Base-by-base conservation (phyloP, 768 basidiomycete species). In the Mycena vulgaris region DNA sequence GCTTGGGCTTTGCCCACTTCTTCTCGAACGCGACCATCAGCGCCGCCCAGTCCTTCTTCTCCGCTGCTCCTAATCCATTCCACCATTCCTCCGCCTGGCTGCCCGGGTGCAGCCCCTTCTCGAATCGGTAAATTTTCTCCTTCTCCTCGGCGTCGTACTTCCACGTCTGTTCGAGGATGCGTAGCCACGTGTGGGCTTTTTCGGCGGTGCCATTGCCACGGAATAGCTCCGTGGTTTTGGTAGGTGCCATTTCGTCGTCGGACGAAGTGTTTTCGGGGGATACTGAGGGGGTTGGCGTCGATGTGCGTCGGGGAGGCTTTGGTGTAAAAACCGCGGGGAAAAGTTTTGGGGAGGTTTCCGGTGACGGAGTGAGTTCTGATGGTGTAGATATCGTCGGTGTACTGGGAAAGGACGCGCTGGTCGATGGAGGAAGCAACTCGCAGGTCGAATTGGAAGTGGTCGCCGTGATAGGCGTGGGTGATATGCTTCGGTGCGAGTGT, bases 1-100 rank as follows among this genome's bases (percentile, higher is more conserved):
- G 4, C 27, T 40, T 55, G 13, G 66, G 66, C 19, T 19, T 55
- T 28, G 66, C 51, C 66, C 66, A 68, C 25, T 55, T 61, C 40
- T 19, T 33, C 37, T 42, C 31, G 40, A 69, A 69, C 1, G 60
- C 67, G 7, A 16, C 28, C 60, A 55, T 51, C 23, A 63, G 28
- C 25, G n/a, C 3, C 23, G 39, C 35, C 61, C 52, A 69, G 31
- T 25, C 25, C 25, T 47, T 47, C 62, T 35, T 57, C 5, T 63
- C 31, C 45, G 21, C 9, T 19, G 14, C 42, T 8, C 1, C 27
- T 16, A 63, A 13, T 2, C 42, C 47, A 14, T 16, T 14, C 27
- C 21, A 63, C 60, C 53, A 58, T n/a, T 33, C 25, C 42, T 68
- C 67, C 21, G 60, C 67, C 40, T 23, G 35, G 2, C 48, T n/a